Base-by-base conservation (phyloP, 371 early-diverging fungal species). In the Conidiobolus incongruus region DNA sequence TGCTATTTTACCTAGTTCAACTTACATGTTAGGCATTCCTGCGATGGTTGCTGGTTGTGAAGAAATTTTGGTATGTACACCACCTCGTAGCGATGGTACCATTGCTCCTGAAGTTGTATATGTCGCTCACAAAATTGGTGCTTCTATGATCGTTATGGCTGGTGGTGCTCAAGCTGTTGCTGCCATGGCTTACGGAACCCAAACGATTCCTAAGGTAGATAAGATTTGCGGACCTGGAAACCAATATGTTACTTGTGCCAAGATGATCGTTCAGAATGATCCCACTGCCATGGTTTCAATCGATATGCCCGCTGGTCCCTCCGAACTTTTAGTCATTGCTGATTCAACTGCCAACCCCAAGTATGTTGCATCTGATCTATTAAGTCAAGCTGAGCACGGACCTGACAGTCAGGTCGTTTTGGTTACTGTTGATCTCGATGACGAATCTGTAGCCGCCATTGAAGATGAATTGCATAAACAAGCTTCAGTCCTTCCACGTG, bases 81-180 rank as follows among this genome's bases (percentile, higher is more conserved):
- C 97, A 22, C 97, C 97, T 32, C 66, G 86, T 26, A 60, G 73
- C 23, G 91, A 91, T 54, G 95, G 95, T 16, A 65, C 77, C 12
- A 66, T 90, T 47, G 82, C 77, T 2, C 91, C 92, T 24, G 97
- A 96, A 58, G 93, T 96, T 10, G 58, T 94, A 46, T 96, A 96
- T 52, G 97, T 92, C 10, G 97, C 97, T n/a, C 72, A 84, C 56
- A 91, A 91, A 72, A 69, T 93, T 17, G 92, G 93, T 12, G 97
- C 93, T 2, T 65, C 79, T 11, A 74, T 77, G 46, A 72, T 96
- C 17, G 65, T 96, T 29, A 59, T 72, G 51, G 97, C 94, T 4
- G 97, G 97, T 45, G 97, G 97, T 43, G 95, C 97, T 2, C 97
- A 96, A 55, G 97, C 95, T 8, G 81, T 94, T n/a, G 96, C 91